A percentile compares a stretch with the other conserved stretches of the same genome.
Evolutionary conservation across 495 filamentous ascomycete genomes (phyloP).

Genomic region (Baudoinia panamericana): DNA sequence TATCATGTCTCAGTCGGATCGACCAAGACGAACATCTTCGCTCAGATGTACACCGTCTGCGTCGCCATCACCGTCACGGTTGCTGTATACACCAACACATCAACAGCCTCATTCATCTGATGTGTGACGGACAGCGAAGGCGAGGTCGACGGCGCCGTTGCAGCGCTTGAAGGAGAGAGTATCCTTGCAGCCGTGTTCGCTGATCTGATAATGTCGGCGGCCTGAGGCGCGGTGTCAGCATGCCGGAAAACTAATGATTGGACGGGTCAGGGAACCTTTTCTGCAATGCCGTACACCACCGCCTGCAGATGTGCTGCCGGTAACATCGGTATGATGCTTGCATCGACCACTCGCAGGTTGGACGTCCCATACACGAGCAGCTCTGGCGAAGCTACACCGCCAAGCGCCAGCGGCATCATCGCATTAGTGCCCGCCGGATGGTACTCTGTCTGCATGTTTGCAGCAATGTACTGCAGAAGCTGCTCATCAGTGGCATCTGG

Average conservation of each 20-base stretch:
- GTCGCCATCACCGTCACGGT: slow-evolving; percentile 4
- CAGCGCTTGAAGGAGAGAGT: background rate
- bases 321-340: slow-evolving; percentile 30
- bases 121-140: too few species aligned
- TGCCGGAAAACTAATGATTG: background rate
- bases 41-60: slow-evolving; percentile 6
- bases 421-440: slow-evolving; percentile 37
- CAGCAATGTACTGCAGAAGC: slow-evolving; percentile 10
- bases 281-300: slow-evolving; percentile 38
- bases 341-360: slow-evolving; percentile 38
- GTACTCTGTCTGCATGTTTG: slow-evolving; percentile 19
- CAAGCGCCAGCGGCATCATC: slow-evolving; percentile 36
- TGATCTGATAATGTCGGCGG: slow-evolving; percentile 17
- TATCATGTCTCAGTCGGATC: too few species aligned
- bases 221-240: slow-evolving; percentile 5
- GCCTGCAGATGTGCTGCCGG: slow-evolving; percentile 40
- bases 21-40: too few species aligned
- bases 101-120: too few species aligned
- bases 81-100: too few species aligned
- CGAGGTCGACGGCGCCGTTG: too few species aligned
- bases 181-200: slow-evolving; percentile 1
- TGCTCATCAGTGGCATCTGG: slow-evolving; percentile 15
- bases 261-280: slow-evolving; percentile 31
- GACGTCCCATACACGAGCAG: slow-evolving; percentile 37
- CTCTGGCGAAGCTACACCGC: slow-evolving; percentile 38